These are phyloP conservation scores for Pythium pyrilobum DNA, from an alignment of 352 stramenopile genomes.

Conservation along the genomic window DNA sequence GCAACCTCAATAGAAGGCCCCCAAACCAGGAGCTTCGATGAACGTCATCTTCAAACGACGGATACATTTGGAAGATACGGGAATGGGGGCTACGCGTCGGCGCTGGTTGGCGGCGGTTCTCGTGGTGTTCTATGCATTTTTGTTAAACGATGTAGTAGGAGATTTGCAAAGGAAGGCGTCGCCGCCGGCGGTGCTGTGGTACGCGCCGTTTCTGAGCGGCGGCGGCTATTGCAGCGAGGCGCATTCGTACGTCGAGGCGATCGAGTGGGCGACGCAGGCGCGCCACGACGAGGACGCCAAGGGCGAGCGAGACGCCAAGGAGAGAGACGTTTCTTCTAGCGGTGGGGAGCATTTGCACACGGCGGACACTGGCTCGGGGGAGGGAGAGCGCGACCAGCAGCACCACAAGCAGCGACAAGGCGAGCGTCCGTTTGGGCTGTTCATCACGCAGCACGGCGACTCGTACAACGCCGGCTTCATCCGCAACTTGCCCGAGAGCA, in stretches of 20 bases:
- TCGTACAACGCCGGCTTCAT: constrained; percentile 65
- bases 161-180: neutral
- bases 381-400: neutral
- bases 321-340: neutral
- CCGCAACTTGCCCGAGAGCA: constrained; percentile 42
- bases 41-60: neutral
- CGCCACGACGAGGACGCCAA: neutral
- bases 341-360: constrained; percentile 1
- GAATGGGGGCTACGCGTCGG: neutral
- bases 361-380: neutral
- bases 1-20: neutral
- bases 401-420: neutral
- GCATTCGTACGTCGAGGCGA: constrained; percentile 74
- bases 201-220: constrained; percentile 88
- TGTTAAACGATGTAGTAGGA: neutral
- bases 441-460: constrained; percentile 65
- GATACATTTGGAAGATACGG: neutral
- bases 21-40: neutral
- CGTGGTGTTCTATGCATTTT: neutral
- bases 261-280: constrained; percentile 40
- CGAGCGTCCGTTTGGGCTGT: constrained; percentile 40
- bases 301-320: neutral
- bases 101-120: neutral
- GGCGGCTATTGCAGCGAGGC: constrained; percentile 92
- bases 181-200: constrained; percentile 72